Evolutionary conservation across 257 asterid species (phyloP).

Genomic region (Solanum chaucha): DNA sequence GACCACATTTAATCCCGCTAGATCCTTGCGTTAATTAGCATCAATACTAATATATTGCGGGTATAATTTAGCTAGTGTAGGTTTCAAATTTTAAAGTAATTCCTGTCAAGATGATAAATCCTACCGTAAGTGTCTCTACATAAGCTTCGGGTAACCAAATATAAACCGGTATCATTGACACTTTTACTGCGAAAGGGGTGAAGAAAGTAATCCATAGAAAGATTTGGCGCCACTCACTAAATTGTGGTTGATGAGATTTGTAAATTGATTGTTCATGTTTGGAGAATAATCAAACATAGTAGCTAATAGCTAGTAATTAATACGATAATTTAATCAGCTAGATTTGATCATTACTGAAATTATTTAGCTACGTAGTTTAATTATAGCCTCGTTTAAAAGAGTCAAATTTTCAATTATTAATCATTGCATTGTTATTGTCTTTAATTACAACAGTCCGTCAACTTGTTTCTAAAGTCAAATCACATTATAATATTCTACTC

Average conservation of each 20-base stretch:
- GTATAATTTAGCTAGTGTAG: background rate
- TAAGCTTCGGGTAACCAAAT: fast-evolving
- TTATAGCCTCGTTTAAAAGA: background rate
- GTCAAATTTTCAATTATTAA: background rate
- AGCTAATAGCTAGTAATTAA: background rate
- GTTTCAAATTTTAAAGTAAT: background rate
- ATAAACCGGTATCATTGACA: too few relatives aligned
- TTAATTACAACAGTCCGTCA: background rate
- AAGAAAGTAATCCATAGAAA: too few relatives aligned
- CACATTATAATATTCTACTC: background rate
- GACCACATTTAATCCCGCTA: background rate
- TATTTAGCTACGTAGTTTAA: background rate
- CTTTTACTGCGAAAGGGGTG: too few relatives aligned
- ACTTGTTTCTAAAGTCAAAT: background rate
- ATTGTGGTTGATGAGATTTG: too few relatives aligned
- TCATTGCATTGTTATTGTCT: background rate
- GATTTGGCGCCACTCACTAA: too few relatives aligned
- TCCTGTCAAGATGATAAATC: too few relatives aligned
- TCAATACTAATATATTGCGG: background rate
- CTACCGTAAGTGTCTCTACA: background rate
- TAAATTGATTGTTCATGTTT: too few relatives aligned
- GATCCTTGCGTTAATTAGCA: background rate
- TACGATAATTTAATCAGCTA: background rate
- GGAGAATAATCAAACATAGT: background rate
- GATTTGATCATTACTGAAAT: background rate